Evolutionary conservation across 352 stramenopile species (phyloP), one percentile per base, ranked within the genome.

Genomic region (Globisporangium solare): DNA sequence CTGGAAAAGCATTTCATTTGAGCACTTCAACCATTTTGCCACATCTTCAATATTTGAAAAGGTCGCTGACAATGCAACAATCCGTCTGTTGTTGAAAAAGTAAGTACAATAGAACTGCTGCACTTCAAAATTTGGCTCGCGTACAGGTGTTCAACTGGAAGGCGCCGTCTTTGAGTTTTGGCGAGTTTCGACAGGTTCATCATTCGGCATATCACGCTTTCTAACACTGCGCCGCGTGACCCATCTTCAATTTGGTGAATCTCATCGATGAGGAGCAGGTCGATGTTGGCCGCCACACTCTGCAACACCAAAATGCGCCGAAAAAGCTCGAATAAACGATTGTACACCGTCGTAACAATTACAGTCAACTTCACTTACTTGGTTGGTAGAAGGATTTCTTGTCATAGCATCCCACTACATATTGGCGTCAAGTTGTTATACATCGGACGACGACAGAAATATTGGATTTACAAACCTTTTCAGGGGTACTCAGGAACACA

Each of bases 181-280:
- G 67, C 56, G 24, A 43, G 24, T 14, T 55, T 60, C 14, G 63
- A 56, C 10, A 77, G 20, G 45, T 63, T 64, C 62, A 71, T 76
- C 67, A 79, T 79, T 20, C 70, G 65, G 20, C 62, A 66, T 27
- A 80, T 58, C 2, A 77, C 56, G 3, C 62, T 58, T 50, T 80
- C 71, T 13, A 80, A 54, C 6, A 60, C 59, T 15, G 54, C 59
- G 14, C 71, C 71, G 14, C 66, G 51, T 11, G 54, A 56, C 5
- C 42, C 21, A 49, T 77, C 66, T 20, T 68, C 68, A 51, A 80
- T 75, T 45, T 77, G 71, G 18, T 80, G 68, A n/a, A 72, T 66
- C 43, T 80, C 73, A 49, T 83, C 73, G 3, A 83, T 24, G 18
- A 80, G 22, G 1, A 80, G 55, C n/a, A 70, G 22, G 6, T 37